These are phyloP conservation scores for Psilocybe sp. DNA, from an alignment of 768 basidiomycete genomes.

Conservation along the genomic window DNA sequence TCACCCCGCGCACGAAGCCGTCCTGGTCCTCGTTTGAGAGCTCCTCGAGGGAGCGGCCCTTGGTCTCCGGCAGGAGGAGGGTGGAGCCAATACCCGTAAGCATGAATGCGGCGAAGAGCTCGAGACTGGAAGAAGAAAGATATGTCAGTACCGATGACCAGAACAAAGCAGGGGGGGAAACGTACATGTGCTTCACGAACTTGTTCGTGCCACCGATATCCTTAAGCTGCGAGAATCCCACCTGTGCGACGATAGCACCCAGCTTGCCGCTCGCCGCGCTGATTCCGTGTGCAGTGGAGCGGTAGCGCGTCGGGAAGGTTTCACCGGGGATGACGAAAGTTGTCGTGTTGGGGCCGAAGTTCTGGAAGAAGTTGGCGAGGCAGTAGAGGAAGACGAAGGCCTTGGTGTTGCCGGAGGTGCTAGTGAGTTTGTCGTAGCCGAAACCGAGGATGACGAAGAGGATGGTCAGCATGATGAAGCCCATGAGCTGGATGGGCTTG, in stretches of 20 bases:
- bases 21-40: slow-evolving; percentile 72
- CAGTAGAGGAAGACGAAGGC: slow-evolving; percentile 85
- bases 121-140: slow-evolving; percentile 40
- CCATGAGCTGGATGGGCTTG: slow-evolving; percentile 80
- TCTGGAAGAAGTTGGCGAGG: slow-evolving; percentile 88
- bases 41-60: slow-evolving; percentile 60
- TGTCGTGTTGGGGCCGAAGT: slow-evolving; percentile 81
- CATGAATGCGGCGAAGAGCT: slow-evolving; percentile 87
- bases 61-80: slow-evolving; percentile 79
- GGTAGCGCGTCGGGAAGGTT: slow-evolving; percentile 84
- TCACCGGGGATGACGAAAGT: slow-evolving; percentile 84
- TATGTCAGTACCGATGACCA: neutral
- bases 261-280: slow-evolving; percentile 81
- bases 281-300: slow-evolving; percentile 83
- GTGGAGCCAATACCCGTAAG: slow-evolving; percentile 82
- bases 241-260: slow-evolving; percentile 79
- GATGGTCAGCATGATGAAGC: slow-evolving; percentile 64
- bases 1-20: slow-evolving; percentile 44
- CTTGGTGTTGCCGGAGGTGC: slow-evolving; percentile 36
- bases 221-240: slow-evolving; percentile 67
- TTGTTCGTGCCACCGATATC: slow-evolving; percentile 64
- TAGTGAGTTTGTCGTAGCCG: slow-evolving; percentile 55
- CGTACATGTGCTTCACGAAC: slow-evolving; percentile 71
- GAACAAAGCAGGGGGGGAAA: slow-evolving; percentile 9
- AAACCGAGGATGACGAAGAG: slow-evolving; percentile 75